These are phyloP conservation scores for Nakazawaea populi DNA, from an alignment of 805 yeast species.

Conservation along the genomic window DNA sequence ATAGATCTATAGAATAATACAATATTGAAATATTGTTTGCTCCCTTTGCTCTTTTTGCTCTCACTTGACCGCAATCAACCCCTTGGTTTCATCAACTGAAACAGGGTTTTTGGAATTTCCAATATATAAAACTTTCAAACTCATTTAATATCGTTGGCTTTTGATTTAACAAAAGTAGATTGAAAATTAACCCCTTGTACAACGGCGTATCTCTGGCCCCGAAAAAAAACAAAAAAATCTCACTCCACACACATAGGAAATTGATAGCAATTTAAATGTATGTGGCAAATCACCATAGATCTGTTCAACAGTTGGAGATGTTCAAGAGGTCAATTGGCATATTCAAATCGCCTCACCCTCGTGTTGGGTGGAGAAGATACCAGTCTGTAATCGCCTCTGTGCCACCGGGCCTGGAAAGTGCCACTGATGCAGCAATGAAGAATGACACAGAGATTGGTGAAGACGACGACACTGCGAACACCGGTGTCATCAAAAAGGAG, in stretches of 20 bases:
- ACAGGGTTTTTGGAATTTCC: no score
- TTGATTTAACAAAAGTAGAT: no score
- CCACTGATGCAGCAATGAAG: conserved; percentile 7
- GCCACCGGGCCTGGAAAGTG: not conserved
- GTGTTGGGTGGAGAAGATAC: not conserved
- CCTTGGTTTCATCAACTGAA: no score
- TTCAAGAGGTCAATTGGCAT: not conserved
- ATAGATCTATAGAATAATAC: no score
- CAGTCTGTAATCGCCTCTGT: not conserved
- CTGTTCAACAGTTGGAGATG: not conserved
- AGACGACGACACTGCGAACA: conserved; percentile 44
- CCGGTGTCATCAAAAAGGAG: conserved; percentile 50
- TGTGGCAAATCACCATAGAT: no score
- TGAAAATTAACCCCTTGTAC: no score
- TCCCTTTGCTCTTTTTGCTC: no score
- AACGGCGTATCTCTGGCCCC: not conserved
- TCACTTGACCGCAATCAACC: no score
- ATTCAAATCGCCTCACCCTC: not conserved
- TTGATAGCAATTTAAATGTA: not conserved
- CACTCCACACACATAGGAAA: no score
- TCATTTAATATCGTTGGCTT: no score
- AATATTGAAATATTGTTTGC: no score
- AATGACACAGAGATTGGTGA: conserved; percentile 46
- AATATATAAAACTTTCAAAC: no score
- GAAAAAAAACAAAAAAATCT: not conserved